Conservation (phyloP, 331 rosid species). For the Spiraea crenata region DNA sequence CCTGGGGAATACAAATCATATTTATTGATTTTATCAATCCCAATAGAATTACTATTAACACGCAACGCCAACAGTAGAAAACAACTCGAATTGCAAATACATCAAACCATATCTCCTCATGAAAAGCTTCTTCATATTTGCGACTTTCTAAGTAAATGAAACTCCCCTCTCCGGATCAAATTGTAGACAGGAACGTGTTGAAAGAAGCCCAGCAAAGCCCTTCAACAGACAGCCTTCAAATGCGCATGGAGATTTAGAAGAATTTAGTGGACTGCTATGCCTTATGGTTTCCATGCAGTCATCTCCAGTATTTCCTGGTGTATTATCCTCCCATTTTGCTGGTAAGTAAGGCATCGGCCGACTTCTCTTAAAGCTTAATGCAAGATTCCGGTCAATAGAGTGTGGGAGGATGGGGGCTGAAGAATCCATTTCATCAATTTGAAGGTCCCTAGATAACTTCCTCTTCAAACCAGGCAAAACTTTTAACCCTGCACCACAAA, state of each 20-base stretch:
- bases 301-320: conserved; percentile 35
- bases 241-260: conserved; percentile 67
- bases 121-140: conserved; percentile 14
- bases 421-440: conserved; percentile 43
- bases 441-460: conserved; percentile 48
- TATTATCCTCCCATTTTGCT: conserved; percentile 33
- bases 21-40: background rate
- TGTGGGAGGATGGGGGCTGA: conserved; percentile 17
- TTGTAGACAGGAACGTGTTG: conserved; percentile 48
- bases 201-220: conserved; percentile 75
- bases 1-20: background rate
- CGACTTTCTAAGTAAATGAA: conserved; percentile 43
- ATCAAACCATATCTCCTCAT: background rate
- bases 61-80: background rate
- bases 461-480: conserved; percentile 67
- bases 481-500: conserved; percentile 50
- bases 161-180: conserved; percentile 48
- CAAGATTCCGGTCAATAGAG: conserved; percentile 31
- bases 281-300: conserved; percentile 48
- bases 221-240: conserved; percentile 72
- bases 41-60: background rate
- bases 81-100: background rate
- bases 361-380: conserved; percentile 45
- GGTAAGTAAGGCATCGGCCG: conserved; percentile 30
- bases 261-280: conserved; percentile 48